Evolutionary conservation across 495 filamentous ascomycete genomes (phyloP).

Genomic region (Cryomyces antarcticus): DNA sequence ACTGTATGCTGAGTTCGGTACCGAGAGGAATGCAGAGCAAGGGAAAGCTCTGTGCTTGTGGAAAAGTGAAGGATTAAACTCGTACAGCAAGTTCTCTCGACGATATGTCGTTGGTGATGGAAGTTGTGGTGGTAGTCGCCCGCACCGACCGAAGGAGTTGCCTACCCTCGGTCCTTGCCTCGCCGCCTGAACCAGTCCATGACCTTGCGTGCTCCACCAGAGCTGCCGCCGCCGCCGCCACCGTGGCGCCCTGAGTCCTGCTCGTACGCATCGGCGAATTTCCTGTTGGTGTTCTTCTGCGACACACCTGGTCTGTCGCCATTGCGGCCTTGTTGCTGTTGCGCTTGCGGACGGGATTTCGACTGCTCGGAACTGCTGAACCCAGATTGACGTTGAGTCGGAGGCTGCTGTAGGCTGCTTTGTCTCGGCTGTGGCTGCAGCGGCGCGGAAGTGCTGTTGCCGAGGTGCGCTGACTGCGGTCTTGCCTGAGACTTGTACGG

Average conservation of each 20-base stretch:
- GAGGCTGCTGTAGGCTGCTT: slow-evolving; percentile 3
- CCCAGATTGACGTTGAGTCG: slow-evolving; percentile 2
- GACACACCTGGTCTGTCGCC: slow-evolving; percentile 28
- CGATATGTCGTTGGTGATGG: no score
- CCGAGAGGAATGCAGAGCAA: no score
- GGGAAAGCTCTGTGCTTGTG: no score
- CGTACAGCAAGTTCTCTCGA: no score
- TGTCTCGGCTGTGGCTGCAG: slow-evolving; percentile 8
- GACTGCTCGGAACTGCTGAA: slow-evolving; percentile 5
- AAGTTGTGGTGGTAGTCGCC: no score
- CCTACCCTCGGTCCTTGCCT: slow-evolving; percentile 40
- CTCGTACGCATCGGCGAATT: slow-evolving; percentile 83
- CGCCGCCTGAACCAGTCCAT: slow-evolving; percentile 95
- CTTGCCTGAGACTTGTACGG: slow-evolving; percentile 4
- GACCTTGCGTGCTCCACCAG: slow-evolving; percentile 67
- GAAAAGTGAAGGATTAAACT: no score
- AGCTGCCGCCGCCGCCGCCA: slow-evolving; percentile 56
- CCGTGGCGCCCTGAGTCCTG: slow-evolving; percentile 42
- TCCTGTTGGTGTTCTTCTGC: slow-evolving; percentile 65
- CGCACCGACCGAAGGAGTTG: no score
- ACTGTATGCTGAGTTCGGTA: no score
- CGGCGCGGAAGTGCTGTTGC: slow-evolving; percentile 9
- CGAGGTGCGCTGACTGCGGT: neutral
- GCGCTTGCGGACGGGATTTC: neutral
- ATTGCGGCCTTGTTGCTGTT: slow-evolving; percentile 1